Evolutionary conservation across 805 yeast genomes (phyloP), one percentile per base, ranked within the genome.

Genomic region (Yarrowia alimentaria): DNA sequence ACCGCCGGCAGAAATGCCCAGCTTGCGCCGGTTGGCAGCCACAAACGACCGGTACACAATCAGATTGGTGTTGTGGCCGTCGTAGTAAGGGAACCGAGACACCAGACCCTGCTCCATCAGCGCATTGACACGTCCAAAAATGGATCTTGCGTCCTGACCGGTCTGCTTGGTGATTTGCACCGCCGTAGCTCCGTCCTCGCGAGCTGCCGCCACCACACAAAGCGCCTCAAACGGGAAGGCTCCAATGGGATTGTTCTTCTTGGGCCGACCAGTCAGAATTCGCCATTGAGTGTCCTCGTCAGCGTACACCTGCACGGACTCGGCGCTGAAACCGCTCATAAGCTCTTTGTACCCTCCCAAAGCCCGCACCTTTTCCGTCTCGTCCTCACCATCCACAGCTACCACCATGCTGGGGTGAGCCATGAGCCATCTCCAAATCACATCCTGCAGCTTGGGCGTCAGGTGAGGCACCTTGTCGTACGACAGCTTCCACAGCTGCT

Each of bases 91-190:
- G 45, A 53, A 59, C 26, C 65, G 57, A 14, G 55, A 51, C 24
- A 71, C 65, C 5, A 70, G 62, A 2, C 68, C 70, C n/a, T 56
- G 53, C 10, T 64, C 66, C 8, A 58, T 55, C 6, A 70, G 62
- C 6, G 53, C 22, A 6, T 56, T 57, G 12, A 66, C 59, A 19
- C 75, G 61, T 7, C 70, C 65, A 50, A 60, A 64, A 6, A 70
- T 49, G 3, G 72, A 68, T 16, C 75, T 58, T 1, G 71, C 64
- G 48, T 70, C 75, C 53, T 70, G 75, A 13, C 68, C 68, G 0
- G 73, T 68, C 16, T 53, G 43, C 22, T 59, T 56, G 16, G 69
- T 60, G n/a, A 64, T 59, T 12, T 69, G 71, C 8, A 68, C 60
- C 6, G 61, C 61, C 1, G 70, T 62, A 3, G 67, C 42, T 6